Conservation (phyloP, 75 land plant species). For the Cunninghamia lanceolata region DNA sequence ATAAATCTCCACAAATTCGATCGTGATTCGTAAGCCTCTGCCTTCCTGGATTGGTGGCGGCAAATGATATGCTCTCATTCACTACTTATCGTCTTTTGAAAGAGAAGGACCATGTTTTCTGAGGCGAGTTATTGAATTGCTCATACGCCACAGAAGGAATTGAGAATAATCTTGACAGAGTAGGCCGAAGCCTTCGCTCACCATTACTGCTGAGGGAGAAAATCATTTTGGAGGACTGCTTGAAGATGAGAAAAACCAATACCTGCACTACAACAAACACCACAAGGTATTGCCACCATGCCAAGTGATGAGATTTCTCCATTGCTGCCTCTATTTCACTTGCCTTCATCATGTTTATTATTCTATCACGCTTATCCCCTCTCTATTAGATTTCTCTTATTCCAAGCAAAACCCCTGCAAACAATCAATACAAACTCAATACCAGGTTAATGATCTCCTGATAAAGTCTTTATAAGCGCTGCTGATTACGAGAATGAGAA, state of each 20-base stretch:
- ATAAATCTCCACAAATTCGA: neutral
- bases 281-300: constrained; percentile 9
- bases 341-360: neutral
- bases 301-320: neutral
- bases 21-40: too few relatives aligned
- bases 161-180: neutral
- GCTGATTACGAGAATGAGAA: too few relatives aligned
- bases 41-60: too few relatives aligned
- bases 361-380: too few relatives aligned
- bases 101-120: neutral
- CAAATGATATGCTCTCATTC: neutral
- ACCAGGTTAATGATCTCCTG: too few relatives aligned
- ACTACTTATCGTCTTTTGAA: neutral
- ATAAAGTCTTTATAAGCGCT: neutral
- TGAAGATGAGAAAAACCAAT: neutral
- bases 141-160: neutral
- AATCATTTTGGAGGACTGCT: constrained; percentile 4
- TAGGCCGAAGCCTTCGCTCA: neutral
- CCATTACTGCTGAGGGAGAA: neutral
- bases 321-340: neutral
- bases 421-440: too few relatives aligned
- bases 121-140: neutral
- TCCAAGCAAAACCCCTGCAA: neutral
- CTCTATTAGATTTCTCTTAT: neutral
- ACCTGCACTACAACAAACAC: neutral